Percentiles rank a stretch among this genome's conserved stretches.
Evolutionary conservation across 495 filamentous ascomycete genomes (phyloP).

Genomic region (Trichoderma reesei): DNA sequence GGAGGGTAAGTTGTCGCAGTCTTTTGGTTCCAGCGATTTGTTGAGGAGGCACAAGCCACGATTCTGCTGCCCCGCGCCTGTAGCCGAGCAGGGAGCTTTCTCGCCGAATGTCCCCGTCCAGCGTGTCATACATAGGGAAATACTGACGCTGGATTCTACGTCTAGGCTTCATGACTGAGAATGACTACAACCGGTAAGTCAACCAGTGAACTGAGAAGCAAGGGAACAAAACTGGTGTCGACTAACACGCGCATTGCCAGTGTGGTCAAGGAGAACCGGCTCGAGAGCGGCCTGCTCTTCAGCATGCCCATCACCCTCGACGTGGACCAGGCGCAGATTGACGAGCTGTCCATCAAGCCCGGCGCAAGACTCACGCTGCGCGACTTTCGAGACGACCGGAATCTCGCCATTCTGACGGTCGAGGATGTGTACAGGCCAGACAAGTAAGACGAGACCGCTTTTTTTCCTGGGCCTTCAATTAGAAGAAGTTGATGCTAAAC

Average conservation of each 20-base stretch:
- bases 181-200: constrained; percentile 81
- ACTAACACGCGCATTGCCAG: constrained; percentile 34
- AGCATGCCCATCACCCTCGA: constrained; percentile 96
- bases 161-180: constrained; percentile 90
- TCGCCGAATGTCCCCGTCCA: too few species aligned
- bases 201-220: background rate
- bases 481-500: background rate
- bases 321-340: constrained; percentile 60
- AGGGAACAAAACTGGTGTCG: constrained; percentile 13
- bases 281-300: constrained; percentile 86
- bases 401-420: constrained; percentile 89
- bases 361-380: constrained; percentile 78
- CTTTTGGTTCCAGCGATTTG: background rate
- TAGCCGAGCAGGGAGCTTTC: background rate
- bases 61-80: background rate
- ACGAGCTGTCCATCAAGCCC: constrained; percentile 60
- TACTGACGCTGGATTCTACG: constrained; percentile 5
- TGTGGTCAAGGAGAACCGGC: constrained; percentile 76
- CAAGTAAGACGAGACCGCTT: constrained; percentile 53
- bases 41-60: background rate
- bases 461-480: constrained; percentile 1
- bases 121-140: background rate
- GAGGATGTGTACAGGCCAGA: constrained; percentile 94
- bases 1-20: constrained; percentile 61
- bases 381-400: constrained; percentile 92